Evolutionary conservation across 495 filamentous ascomycete species (phyloP).

Genomic region (Aspergillus ellipticus): DNA sequence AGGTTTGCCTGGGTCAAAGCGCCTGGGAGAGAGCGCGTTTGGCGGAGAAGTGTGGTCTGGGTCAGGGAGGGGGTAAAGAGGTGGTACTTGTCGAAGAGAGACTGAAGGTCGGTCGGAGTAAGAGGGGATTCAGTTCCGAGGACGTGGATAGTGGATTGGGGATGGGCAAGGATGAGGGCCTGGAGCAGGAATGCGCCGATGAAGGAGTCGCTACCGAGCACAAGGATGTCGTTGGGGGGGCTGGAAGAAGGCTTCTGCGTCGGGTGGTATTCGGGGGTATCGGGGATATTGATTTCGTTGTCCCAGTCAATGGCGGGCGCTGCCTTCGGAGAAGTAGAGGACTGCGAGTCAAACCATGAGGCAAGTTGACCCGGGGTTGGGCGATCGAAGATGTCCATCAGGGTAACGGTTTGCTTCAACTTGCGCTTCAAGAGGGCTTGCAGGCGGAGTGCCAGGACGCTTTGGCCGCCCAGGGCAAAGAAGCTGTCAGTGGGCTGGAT

Average conservation of each 20-base stretch:
- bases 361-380: background rate
- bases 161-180: constrained; percentile 1
- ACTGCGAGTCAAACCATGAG: background rate
- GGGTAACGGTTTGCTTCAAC: background rate
- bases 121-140: background rate
- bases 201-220: constrained; percentile 18
- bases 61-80: background rate
- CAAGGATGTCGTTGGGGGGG: background rate
- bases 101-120: background rate
- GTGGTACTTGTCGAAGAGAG: background rate
- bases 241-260: background rate
- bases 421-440: background rate
- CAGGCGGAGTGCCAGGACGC: background rate
- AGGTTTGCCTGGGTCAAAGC: background rate
- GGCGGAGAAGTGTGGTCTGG: background rate
- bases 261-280: background rate
- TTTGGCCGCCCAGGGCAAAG: background rate
- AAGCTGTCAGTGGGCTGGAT: background rate
- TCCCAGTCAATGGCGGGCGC: background rate
- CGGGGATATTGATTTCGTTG: background rate
- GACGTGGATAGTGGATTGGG: background rate
- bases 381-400: background rate
- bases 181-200: constrained; percentile 16
- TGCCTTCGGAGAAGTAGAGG: background rate
- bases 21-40: background rate